A percentile compares a stretch with the other conserved stretches of the same genome.
Evolutionary conservation across 2,329 filamentous ascomycete genomes (phyloP).

Genomic region (Colletotrichum endophyticum): DNA sequence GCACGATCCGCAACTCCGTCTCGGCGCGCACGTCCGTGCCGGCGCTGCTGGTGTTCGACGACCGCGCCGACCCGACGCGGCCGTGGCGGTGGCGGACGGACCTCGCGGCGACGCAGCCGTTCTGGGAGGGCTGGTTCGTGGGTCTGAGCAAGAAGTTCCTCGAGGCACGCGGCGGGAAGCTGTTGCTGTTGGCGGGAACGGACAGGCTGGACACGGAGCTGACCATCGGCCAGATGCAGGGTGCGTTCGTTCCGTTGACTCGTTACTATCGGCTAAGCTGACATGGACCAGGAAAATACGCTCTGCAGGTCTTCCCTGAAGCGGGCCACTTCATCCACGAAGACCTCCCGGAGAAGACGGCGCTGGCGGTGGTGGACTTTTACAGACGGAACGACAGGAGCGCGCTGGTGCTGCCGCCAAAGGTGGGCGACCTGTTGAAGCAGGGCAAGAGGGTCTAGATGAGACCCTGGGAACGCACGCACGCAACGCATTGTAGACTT

Average conservation of each 20-base stretch:
- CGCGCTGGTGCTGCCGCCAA: constrained; percentile 85
- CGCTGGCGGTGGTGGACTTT: constrained; percentile 85
- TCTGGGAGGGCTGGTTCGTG: constrained; percentile 94
- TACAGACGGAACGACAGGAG: constrained; percentile 89
- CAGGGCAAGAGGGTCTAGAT: constrained; percentile 64
- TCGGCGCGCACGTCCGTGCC: constrained; percentile 92
- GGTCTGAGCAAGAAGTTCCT: constrained; percentile 91
- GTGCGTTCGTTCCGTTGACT: constrained; percentile 45
- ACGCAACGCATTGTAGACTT: neutral
- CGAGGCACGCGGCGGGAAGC: constrained; percentile 78
- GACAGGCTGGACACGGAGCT: constrained; percentile 90
- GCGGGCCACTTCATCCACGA: constrained; percentile 98
- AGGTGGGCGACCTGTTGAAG: constrained; percentile 77
- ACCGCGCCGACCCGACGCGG: constrained; percentile 36
- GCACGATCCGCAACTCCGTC: constrained; percentile 81
- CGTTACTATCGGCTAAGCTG: neutral
- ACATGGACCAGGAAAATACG: constrained; percentile 76
- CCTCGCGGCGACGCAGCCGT: constrained; percentile 80
- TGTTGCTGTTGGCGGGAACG: constrained; percentile 85
- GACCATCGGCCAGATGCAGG: constrained; percentile 97
- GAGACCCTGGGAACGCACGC: neutral
- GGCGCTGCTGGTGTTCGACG: constrained; percentile 66
- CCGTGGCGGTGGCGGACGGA: constrained; percentile 88
- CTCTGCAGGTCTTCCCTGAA: constrained; percentile 91
- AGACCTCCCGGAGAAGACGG: constrained; percentile 90